A percentile compares a stretch with the other conserved stretches of the same genome.
Conservation (phyloP, 805 yeast genomes). For the Saturnispora serradocipensis region DNA sequence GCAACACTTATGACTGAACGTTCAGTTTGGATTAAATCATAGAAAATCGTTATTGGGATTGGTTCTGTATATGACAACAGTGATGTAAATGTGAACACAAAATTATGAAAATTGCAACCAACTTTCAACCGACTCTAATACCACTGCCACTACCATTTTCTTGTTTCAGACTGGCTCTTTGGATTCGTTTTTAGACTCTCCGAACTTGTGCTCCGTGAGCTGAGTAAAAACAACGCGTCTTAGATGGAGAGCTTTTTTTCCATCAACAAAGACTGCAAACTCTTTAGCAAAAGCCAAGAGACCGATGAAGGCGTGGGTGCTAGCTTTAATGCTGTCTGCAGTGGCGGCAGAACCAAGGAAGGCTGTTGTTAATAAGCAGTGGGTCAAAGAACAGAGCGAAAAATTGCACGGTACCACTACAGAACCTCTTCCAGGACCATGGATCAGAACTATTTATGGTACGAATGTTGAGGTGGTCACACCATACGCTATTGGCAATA, state of each 20-base stretch:
- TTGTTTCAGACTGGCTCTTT: not conserved
- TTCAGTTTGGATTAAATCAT: too few species aligned
- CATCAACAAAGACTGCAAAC: not conserved
- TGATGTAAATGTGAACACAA: too few species aligned
- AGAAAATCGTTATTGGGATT: too few species aligned
- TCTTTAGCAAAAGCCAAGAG: not conserved
- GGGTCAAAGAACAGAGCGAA: conserved; percentile 17
- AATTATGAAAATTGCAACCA: too few species aligned
- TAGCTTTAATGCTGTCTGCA: not conserved
- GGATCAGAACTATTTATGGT: conserved; percentile 65
- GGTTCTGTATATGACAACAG: too few species aligned
- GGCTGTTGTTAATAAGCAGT: conserved; percentile 22
- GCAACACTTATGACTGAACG: too few species aligned
- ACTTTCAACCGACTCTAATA: too few species aligned
- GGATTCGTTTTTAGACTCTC: not conserved
- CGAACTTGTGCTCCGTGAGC: not conserved
- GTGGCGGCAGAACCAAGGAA: conserved; percentile 12
- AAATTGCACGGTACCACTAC: conserved; percentile 10
- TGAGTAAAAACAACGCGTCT: not conserved
- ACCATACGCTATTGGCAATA: conserved; percentile 56
- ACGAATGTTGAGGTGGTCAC: conserved; percentile 48
- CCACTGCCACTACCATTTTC: not conserved
- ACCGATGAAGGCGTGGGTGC: not conserved
- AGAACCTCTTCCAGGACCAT: conserved; percentile 39
- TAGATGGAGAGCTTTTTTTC: not conserved